These are phyloP conservation scores for Phytophthora pseudosyringae DNA, from an alignment of 352 stramenopile genomes.

Conservation along the genomic window DNA sequence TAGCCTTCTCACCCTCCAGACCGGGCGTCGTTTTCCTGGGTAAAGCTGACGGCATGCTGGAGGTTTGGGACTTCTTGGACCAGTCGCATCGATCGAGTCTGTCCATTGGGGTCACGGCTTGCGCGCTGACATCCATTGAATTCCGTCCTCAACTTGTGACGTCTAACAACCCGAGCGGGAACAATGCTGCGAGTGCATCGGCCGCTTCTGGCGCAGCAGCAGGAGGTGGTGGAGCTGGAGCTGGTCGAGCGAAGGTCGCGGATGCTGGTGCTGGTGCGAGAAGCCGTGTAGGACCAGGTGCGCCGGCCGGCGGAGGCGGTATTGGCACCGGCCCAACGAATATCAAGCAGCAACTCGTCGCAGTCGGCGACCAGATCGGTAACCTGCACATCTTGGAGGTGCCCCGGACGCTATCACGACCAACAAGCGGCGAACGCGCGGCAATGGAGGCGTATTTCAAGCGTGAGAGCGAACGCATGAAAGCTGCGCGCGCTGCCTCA, in stretches of 20 bases:
- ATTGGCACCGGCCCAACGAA: constrained; percentile 30
- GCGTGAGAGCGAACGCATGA: constrained; percentile 84
- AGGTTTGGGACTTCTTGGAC: constrained; percentile 95
- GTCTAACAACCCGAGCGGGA: constrained; percentile 19
- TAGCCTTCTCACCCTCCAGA: constrained; percentile 89
- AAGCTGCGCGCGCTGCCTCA: constrained; percentile 37
- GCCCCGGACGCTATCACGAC: constrained; percentile 86
- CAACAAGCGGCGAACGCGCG: constrained; percentile 76
- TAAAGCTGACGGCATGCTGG: constrained; percentile 89
- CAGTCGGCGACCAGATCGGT: constrained; percentile 90
- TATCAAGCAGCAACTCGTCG: constrained; percentile 91
- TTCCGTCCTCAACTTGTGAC: constrained; percentile 56
- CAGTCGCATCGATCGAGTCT: constrained; percentile 88
- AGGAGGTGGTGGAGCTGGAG: constrained; percentile 5
- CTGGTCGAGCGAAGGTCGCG: constrained; percentile 24
- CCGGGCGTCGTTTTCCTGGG: constrained; percentile 90
- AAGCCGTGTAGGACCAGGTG: constrained; percentile 16
- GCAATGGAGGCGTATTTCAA: constrained; percentile 92
- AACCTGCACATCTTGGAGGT: constrained; percentile 95
- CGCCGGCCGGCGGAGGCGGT: constrained; percentile 2
- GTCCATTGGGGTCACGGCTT: constrained; percentile 84
- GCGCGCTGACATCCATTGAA: constrained; percentile 87
- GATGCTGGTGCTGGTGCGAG: constrained; percentile 23
- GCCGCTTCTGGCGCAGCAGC: neutral
- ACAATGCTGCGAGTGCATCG: constrained; percentile 14